Conservation (phyloP, 2,329 filamentous ascomycete genomes). For the Aspergillus brasiliensis region DNA sequence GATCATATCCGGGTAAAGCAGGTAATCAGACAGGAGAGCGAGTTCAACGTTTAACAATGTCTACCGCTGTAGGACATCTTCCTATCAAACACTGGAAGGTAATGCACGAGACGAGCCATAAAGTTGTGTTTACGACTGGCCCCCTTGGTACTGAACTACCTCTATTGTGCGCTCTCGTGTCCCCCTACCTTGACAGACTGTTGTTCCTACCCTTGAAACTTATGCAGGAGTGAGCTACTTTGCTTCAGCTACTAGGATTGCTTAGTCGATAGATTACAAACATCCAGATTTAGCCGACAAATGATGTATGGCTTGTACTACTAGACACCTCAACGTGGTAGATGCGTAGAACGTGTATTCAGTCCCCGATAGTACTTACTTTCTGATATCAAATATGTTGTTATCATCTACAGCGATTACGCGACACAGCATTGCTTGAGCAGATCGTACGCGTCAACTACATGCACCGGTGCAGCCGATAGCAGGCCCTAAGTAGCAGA, state of each 20-base stretch:
- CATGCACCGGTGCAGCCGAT: background rate
- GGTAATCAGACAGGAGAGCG: conserved; percentile 37
- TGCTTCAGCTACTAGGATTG: background rate
- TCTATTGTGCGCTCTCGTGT: background rate
- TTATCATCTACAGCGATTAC: background rate
- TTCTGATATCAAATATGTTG: background rate
- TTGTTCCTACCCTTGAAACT: background rate
- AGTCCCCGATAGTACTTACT: background rate
- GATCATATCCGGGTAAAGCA: conserved; percentile 37
- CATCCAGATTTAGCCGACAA: background rate
- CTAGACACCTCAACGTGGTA: background rate
- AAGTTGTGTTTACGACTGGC: background rate
- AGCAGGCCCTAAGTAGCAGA: background rate
- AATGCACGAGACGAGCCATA: background rate
- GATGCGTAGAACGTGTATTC: background rate
- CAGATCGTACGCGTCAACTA: background rate
- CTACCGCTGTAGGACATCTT: background rate
- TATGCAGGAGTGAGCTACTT: background rate
- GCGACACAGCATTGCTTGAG: background rate
- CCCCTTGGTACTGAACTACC: background rate
- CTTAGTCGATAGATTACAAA: background rate
- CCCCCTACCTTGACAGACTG: background rate
- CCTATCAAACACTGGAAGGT: background rate
- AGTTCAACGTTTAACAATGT: conserved; percentile 24
- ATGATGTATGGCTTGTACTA: background rate